Conservation (phyloP, 192 early-diverging fungal species). For the Neocallimastix lanati region DNA sequence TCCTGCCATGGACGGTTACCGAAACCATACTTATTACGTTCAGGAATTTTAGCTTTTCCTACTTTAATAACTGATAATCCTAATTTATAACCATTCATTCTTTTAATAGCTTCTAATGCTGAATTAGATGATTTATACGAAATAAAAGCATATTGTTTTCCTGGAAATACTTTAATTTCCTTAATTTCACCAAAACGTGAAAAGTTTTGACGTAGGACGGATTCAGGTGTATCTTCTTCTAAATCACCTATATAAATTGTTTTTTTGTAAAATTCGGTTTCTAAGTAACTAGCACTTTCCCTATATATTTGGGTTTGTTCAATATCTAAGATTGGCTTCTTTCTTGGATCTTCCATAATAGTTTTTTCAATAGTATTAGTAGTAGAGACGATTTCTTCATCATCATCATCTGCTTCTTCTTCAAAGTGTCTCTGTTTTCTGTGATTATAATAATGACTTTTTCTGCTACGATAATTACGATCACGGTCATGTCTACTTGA, state of each 20-base stretch:
- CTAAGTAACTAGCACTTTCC: background rate
- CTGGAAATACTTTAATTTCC: background rate
- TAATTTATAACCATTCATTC: background rate
- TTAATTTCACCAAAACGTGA: background rate
- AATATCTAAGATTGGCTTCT: background rate
- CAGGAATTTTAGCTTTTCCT: background rate
- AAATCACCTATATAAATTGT: background rate
- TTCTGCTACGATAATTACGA: background rate
- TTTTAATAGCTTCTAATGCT: background rate
- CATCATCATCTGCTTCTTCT: background rate
- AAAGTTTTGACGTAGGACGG: background rate
- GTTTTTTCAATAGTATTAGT: background rate
- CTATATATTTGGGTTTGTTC: background rate
- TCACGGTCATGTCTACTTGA: background rate
- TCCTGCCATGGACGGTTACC: background rate
- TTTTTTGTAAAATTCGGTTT: background rate
- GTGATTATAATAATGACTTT: background rate
- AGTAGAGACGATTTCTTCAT: background rate
- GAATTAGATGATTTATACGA: background rate
- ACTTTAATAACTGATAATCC: background rate
- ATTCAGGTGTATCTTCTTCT: background rate
- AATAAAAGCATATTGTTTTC: background rate
- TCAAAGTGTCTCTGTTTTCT: background rate
- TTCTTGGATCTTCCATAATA: background rate
- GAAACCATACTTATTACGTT: background rate